Evolutionary conservation across 208 protist genomes (phyloP), one percentile per base, ranked within the genome.

Genomic region (Trypanosomatidae sp.): DNA sequence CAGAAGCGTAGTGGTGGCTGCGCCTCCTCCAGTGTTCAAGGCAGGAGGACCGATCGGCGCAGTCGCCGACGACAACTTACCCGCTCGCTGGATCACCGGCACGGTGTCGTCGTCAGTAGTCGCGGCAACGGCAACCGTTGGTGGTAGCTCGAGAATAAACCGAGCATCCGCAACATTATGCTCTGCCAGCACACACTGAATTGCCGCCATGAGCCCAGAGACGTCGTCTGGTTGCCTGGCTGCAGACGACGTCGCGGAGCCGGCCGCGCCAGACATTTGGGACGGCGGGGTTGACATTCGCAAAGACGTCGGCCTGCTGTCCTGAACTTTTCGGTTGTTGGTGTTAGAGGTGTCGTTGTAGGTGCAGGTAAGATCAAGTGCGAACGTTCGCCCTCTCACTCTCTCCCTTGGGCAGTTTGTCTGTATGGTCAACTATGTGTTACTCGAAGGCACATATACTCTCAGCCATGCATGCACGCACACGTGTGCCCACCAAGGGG

Each of bases 181-280:
- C 66, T 88, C 69, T 22, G 55, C 64, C 43, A 94, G 79, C 0
- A 88, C 78, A 5, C 84, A 50, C 60, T 89, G 83, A 73, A 94
- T 87, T 36, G 83, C 77, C 2, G 66, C 69, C 65, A 86, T 78
- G 64, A 92, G 53, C 17, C 65, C 76, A 10, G 76, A 58, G 33
- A 74, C 70, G 50, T 73, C 43, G 28, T 33, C 68, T 44, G 39
- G 39, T 7, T 60, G 47, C 19, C 43, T 47, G 19, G 70, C 15
- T 65, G 60, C 36, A 41, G 60, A 7, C 17, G 1, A 13, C 39
- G 64, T 9, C 25, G 60, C 43, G 52, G 8, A 15, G 1, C 64
- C 28, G 3, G 68, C 41, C 25, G 33, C 44, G 10, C 25, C 44
- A 44, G 43, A 41, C 15, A 52, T 2, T 15, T 3, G 19, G 33